Evolutionary conservation across 176 grass and related monocot genomes (phyloP), one percentile per base, ranked within the genome.

Genomic region (Ensete ventricosum): DNA sequence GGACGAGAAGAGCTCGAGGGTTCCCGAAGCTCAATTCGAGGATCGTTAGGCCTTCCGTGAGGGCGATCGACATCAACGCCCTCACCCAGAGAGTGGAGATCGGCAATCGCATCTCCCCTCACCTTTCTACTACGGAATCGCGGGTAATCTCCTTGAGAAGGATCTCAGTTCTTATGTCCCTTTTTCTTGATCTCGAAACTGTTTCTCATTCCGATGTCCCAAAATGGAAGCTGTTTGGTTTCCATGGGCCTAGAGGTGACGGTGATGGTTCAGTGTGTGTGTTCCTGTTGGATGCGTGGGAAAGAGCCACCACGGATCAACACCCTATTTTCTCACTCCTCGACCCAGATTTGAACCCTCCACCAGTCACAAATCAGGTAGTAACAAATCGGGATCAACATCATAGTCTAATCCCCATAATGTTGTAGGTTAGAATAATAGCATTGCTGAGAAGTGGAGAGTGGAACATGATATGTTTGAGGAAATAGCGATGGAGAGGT

Each of bases 51-150:
- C 72, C 83, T n/a, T 60, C 22, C 12, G 73, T 82, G 55, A 85
- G 76, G 75, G 80, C 79, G 77, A 98, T 98, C 84, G 78, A 87
- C 77, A 85, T 98, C 78, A 77, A 89, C 81, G 82, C 80, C 16
- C 77, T 53, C 71, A 79, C 90, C 62, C 83, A 84, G 69, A 88
- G 88, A 71, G 89, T 99, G 80, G 76, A 80, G 79, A 84, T 99
- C 73, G 95, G 91, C 86, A 67, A 91, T 65, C 90, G 95, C 76
- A 91, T 99, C 78, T 82, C 86, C 63, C 88, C 94, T 43, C 34
- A 43, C 76, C 83, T 2, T 91, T 91, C 90, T 94, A 99, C 84
- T 94, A 89, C 78, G 90, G 95, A 53, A 94, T 94, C 84, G 90
- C 95, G 10, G 80, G 82, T 23, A 94, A 90, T 52, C 90, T 99